Evolutionary conservation across 257 asterid species (phyloP), one percentile per base, ranked within the genome.

Genomic region (Agastache rugosa): DNA sequence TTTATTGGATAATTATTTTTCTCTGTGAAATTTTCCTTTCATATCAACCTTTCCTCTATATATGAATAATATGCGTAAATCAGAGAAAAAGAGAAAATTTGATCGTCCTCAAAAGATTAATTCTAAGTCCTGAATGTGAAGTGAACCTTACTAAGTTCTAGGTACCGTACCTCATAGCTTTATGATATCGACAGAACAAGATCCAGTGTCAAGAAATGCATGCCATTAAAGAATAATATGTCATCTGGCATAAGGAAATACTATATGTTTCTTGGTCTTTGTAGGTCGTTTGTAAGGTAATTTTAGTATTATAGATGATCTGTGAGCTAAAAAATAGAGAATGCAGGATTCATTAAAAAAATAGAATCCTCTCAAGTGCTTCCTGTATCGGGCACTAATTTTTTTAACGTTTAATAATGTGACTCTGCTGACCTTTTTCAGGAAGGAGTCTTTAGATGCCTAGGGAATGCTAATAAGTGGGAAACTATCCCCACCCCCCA

Each of bases 161-260:
- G 7, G 22, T 55, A 9, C 37, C 8, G 41, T 64, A 41, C 14
- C 5, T 48, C 29, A 20, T 42, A 39, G 16, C 62, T 29, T 12
- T n/a, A 27, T 72, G 39, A 65, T 22, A 66, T 51, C 45, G 35
- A 34, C 59, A 19, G 59, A 45, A 41, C 35, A 63, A 25, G 55
- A 77, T 17, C 15, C 67, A 19, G 20, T 71, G 71, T 11, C 14
- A 20, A 14, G 63, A 20, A 34, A 16, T 59, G 63, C 55, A 53
- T 39, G 29, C 34, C 22, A 37, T 67, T 19, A 11, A 37, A 35
- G 71, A 67, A 56, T 59, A 41, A 25, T 47, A 10, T 63, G 47
- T 63, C 63, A 45, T n/a, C 66, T 14, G 29, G 29, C 72, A 12
- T 25, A 39, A 42, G 41, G 22, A 23, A 45, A 20, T 11, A 17